Conservation (phyloP, 2,329 filamentous ascomycete species). For the Colletotrichum aenigma region DNA sequence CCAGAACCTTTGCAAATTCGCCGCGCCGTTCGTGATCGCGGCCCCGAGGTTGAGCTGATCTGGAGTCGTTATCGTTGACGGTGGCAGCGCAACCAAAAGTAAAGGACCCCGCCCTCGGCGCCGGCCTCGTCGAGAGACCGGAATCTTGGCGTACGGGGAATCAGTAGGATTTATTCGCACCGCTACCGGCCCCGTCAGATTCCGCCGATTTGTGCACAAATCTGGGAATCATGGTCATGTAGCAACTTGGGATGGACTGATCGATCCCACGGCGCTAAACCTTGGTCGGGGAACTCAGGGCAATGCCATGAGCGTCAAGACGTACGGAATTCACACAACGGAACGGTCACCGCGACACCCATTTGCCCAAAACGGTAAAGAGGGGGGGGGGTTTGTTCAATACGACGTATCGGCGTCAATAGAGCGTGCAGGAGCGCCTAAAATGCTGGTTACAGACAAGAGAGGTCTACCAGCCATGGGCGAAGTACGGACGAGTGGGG, state of each 20-base stretch:
- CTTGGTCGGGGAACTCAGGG: not conserved
- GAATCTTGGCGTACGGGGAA: not conserved
- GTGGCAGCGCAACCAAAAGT: not conserved
- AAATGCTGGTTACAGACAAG: not conserved
- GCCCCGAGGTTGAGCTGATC: not conserved
- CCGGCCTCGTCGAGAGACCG: slow-evolving; percentile 7
- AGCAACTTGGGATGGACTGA: not conserved
- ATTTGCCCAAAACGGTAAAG: not conserved
- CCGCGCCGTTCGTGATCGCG: not conserved
- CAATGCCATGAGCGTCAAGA: not conserved
- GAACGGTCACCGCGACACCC: not conserved
- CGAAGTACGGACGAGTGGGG: slow-evolving; percentile 5
- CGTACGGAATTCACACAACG: not conserved
- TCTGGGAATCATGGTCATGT: not conserved
- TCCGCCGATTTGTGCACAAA: not conserved
- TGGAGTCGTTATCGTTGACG: not conserved
- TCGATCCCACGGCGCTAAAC: not conserved
- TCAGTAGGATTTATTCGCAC: not conserved
- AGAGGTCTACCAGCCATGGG: not conserved
- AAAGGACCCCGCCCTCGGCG: slow-evolving; percentile 7
- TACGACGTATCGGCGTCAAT: not conserved
- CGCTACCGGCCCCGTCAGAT: not conserved
- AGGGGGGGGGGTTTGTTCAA: not conserved
- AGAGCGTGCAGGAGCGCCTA: not conserved
- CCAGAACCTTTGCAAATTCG: not conserved